phyloP scores from a whole-genome alignment of 2,329 filamentous ascomycete genomes.

The Phialocephala sp. region DNA sequence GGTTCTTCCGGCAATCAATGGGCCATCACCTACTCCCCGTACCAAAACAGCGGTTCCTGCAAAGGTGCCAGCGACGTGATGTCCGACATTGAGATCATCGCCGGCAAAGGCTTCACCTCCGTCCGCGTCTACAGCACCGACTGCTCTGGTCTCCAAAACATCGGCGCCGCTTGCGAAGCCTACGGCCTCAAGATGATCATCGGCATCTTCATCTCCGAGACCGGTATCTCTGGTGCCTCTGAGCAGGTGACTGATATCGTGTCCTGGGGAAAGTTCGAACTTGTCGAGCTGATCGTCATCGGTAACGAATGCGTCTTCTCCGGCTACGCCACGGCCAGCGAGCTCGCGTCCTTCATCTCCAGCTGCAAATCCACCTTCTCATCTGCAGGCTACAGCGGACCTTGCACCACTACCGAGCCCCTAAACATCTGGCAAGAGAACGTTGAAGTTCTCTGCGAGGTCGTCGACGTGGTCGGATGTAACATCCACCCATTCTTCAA shows the following conservation, averaged over 20 bases:
- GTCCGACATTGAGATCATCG: slow-evolving; percentile 66
- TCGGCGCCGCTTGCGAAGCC: slow-evolving; percentile 71
- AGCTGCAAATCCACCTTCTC: slow-evolving; percentile 68
- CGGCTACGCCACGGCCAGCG: slow-evolving; percentile 64
- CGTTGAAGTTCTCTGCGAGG: slow-evolving; percentile 67
- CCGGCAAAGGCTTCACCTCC: slow-evolving; percentile 68
- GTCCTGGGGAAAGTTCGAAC: slow-evolving; percentile 72
- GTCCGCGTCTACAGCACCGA: slow-evolving; percentile 91
- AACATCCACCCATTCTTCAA: slow-evolving; percentile 98
- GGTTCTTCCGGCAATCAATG: slow-evolving; percentile 51
- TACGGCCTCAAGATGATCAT: slow-evolving; percentile 80
- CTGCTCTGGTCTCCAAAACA: slow-evolving; percentile 79
- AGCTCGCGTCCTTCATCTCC: slow-evolving; percentile 74
- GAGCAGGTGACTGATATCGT: slow-evolving; percentile 75
- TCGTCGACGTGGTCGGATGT: slow-evolving; percentile 78
- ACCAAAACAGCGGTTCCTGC: slow-evolving; percentile 65
- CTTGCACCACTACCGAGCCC: slow-evolving; percentile 85
- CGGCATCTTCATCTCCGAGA: slow-evolving; percentile 81
- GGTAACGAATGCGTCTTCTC: slow-evolving; percentile 77
- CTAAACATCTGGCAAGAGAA: slow-evolving; percentile 75
- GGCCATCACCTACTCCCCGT: slow-evolving; percentile 84
- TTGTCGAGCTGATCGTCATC: slow-evolving; percentile 70
- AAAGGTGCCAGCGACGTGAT: slow-evolving; percentile 65
- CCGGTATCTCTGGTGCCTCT: slow-evolving; percentile 62
- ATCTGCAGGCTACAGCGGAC: slow-evolving; percentile 71